A percentile compares a stretch with the other conserved stretches of the same genome.
These are phyloP conservation scores for Tritrichomonas musculus DNA, from an alignment of 208 protist genomes.

Conservation along the genomic window DNA sequence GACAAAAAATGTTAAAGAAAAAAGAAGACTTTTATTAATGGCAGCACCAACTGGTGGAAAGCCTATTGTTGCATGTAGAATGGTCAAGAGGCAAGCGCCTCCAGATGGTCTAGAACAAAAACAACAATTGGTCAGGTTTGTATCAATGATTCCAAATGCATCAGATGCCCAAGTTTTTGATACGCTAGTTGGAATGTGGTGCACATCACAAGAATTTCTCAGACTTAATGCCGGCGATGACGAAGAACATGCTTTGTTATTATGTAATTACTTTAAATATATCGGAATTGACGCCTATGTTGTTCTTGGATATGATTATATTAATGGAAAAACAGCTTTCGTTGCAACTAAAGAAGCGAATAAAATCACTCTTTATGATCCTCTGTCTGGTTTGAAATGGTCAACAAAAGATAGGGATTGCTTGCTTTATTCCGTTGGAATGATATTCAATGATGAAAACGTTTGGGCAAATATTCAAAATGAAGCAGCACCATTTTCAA, in stretches of 20 bases:
- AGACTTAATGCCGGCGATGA: background rate
- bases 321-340: background rate
- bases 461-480: slow-evolving; percentile 18
- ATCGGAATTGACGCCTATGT: background rate
- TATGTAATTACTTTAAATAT: background rate
- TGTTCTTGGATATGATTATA: background rate
- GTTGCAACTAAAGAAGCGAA: background rate
- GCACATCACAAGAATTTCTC: background rate
- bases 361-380: background rate
- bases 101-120: background rate
- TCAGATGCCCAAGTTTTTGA: background rate
- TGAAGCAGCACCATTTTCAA: background rate
- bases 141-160: slow-evolving; percentile 4
- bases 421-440: background rate
- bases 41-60: background rate
- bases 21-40: background rate
- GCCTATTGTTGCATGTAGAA: background rate
- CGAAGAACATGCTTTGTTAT: background rate
- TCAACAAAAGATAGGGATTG: background rate
- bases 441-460: background rate
- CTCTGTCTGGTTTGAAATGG: background rate
- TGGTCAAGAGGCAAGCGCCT: background rate
- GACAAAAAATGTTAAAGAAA: background rate
- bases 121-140: background rate
- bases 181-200: background rate